Conservation (phyloP, 2,329 filamentous ascomycete species). For the Ascochyta rabiei region DNA sequence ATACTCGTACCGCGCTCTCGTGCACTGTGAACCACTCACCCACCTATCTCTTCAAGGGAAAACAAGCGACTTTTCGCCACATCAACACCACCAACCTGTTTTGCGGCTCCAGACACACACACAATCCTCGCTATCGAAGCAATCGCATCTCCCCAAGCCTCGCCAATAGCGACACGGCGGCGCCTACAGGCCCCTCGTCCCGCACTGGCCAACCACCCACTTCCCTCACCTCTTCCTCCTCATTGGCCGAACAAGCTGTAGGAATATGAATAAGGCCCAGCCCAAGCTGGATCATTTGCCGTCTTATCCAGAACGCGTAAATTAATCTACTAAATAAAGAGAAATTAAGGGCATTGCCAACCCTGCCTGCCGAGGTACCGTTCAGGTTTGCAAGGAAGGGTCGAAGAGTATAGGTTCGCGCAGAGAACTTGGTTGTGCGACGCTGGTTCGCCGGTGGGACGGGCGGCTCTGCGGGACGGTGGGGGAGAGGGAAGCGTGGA, state of each 20-base stretch:
- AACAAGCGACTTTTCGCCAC: background rate
- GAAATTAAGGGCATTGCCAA: constrained; percentile 1
- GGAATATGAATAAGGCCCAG: background rate
- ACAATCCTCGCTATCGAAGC: background rate
- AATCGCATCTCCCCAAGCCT: background rate
- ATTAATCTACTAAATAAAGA: background rate
- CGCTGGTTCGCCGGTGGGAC: constrained; percentile 21
- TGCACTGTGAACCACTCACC: background rate
- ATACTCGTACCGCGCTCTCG: background rate
- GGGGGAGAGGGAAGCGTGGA: constrained; percentile 3
- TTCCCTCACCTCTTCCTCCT: background rate
- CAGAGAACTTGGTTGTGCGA: constrained; percentile 1
- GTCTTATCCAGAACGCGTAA: background rate
- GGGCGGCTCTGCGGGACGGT: constrained; percentile 40
- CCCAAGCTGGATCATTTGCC: constrained; percentile 2
- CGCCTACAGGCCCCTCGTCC: background rate
- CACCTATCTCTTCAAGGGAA: background rate
- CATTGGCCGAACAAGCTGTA: background rate
- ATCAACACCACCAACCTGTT: background rate
- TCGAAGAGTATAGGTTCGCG: background rate
- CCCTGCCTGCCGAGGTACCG: background rate
- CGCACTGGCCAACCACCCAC: background rate
- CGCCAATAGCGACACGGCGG: background rate
- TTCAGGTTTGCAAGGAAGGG: background rate
- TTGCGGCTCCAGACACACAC: background rate